Percentiles rank a stretch among this genome's conserved stretches.
Evolutionary conservation across 2,329 filamentous ascomycete species (phyloP).

Genomic region (Ascochyta rabiei): DNA sequence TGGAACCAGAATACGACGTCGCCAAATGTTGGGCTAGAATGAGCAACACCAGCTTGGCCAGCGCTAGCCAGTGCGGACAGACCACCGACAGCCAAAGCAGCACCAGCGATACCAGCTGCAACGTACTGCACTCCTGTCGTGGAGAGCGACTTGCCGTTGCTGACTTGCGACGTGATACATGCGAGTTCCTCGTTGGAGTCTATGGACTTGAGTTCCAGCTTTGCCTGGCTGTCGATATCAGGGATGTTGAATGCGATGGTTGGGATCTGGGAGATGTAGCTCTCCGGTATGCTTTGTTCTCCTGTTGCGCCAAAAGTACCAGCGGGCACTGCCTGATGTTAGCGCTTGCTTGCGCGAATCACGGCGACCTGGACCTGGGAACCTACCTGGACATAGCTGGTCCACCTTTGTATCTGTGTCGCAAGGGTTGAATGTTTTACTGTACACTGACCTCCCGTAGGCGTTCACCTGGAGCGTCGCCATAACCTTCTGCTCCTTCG

Average conservation of each 20-base stretch:
- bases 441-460: slow-evolving; percentile 83
- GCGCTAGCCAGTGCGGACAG: slow-evolving; percentile 68
- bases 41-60: slow-evolving; percentile 59
- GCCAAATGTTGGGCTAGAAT: slow-evolving; percentile 80
- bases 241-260: slow-evolving; percentile 88
- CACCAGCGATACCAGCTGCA: slow-evolving; percentile 84
- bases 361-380: not conserved
- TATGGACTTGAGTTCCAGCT: slow-evolving; percentile 71
- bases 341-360: slow-evolving; percentile 4
- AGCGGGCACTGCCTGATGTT: slow-evolving; percentile 65
- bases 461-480: slow-evolving; percentile 78
- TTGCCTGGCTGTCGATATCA: slow-evolving; percentile 86
- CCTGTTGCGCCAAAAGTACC: slow-evolving; percentile 77
- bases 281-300: slow-evolving; percentile 70
- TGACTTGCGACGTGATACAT: slow-evolving; percentile 80
- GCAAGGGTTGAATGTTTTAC: slow-evolving; percentile 84
- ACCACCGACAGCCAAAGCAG: slow-evolving; percentile 75
- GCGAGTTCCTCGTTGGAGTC: slow-evolving; percentile 70
- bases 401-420: slow-evolving; percentile 67
- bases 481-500: slow-evolving; percentile 76
- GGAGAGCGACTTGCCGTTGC: slow-evolving; percentile 83
- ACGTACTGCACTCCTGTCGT: slow-evolving; percentile 80
- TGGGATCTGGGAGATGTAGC: slow-evolving; percentile 78
- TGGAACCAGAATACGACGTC: slow-evolving; percentile 92
- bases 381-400: slow-evolving; percentile 78